Percentiles rank a stretch among this genome's conserved stretches.
These are phyloP conservation scores for Phyllosticta citriasiana DNA, from an alignment of 2,329 filamentous ascomycete species.

Conservation along the genomic window DNA sequence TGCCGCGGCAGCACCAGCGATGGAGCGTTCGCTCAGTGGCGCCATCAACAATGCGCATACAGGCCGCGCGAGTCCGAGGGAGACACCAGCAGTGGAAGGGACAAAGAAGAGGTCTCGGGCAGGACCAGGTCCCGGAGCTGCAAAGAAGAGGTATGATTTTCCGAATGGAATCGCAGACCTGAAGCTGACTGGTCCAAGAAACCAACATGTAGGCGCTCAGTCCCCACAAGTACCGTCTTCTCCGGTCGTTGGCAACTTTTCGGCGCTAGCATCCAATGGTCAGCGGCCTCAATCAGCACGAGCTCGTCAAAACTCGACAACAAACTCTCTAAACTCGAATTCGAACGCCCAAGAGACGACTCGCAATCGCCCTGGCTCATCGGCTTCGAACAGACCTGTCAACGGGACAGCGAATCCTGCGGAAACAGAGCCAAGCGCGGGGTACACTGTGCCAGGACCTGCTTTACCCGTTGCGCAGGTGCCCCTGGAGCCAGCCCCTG, in stretches of 20 bases:
- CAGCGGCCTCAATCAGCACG: constrained; percentile 58
- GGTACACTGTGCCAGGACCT: neutral
- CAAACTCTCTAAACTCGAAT: constrained; percentile 34
- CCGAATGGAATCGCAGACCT: neutral
- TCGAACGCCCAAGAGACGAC: constrained; percentile 43
- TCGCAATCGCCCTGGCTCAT: constrained; percentile 23
- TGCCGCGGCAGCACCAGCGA: constrained; percentile 32
- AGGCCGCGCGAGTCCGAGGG: constrained; percentile 51
- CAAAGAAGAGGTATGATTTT: constrained; percentile 65
- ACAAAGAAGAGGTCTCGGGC: constrained; percentile 64
- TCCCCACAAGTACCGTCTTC: constrained; percentile 68
- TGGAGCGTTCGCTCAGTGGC: constrained; percentile 60
- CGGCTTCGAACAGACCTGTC: constrained; percentile 21
- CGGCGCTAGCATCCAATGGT: constrained; percentile 44
- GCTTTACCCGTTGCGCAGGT: neutral
- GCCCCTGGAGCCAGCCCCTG: neutral
- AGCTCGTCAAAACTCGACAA: constrained; percentile 60
- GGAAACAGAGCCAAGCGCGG: constrained; percentile 1
- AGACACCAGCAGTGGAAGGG: constrained; percentile 55
- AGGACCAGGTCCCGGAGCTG: constrained; percentile 52
- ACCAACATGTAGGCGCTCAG: constrained; percentile 42
- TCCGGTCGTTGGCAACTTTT: constrained; percentile 58
- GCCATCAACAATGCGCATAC: constrained; percentile 39
- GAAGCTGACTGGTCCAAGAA: neutral
- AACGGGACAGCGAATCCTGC: neutral